Evolutionary conservation across 2,329 filamentous ascomycete species (phyloP).

Genomic region (Aspergillus sp.): DNA sequence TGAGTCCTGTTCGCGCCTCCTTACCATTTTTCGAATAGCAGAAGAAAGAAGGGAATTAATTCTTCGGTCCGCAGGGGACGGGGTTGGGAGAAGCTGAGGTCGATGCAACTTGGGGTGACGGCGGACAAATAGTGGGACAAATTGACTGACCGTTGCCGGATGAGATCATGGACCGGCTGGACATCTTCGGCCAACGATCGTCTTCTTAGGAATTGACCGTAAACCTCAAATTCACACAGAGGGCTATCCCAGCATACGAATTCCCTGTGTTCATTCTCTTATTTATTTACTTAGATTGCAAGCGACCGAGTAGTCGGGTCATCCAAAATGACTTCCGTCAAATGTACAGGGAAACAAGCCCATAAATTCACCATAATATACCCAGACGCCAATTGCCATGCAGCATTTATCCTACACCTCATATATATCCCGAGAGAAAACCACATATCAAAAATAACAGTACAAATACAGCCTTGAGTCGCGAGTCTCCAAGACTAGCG

Average conservation of each 20-base stretch:
- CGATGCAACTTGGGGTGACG: background rate
- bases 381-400: constrained; percentile 41
- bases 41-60: background rate
- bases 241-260: too few relatives aligned
- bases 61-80: background rate
- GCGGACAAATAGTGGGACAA: constrained; percentile 7
- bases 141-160: background rate
- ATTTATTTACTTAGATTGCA: background rate
- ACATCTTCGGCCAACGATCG: background rate
- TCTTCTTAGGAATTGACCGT: background rate
- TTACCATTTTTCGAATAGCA: constrained; percentile 21
- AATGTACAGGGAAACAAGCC: background rate
- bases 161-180: constrained; percentile 3
- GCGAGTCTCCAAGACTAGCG: background rate
- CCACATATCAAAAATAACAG: constrained; percentile 5
- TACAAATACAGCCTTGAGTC: constrained; percentile 22
- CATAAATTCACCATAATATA: constrained; percentile 21
- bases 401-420: constrained; percentile 31
- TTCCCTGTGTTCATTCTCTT: background rate
- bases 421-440: constrained; percentile 14
- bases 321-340: background rate
- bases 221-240: too few relatives aligned
- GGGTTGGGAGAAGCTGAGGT: background rate
- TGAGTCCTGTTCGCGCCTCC: background rate
- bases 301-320: background rate